Percentiles rank a stretch among this genome's conserved stretches.
Conservation (phyloP, 257 asterid genomes). For the Buddleja alternifolia region DNA sequence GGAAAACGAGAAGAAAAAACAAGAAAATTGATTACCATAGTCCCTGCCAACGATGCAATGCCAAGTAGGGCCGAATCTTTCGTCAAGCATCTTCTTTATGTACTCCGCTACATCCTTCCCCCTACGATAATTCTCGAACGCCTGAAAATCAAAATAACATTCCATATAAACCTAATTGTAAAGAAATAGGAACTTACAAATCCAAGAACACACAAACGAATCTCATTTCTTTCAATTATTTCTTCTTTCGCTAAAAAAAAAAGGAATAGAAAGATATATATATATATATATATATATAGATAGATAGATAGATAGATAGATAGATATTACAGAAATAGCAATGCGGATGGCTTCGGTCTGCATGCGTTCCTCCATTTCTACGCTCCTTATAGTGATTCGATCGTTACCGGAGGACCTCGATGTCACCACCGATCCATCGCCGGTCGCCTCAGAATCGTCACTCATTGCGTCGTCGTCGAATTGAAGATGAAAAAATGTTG, state of each 20-base stretch:
- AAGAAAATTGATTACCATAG: constrained; percentile 60
- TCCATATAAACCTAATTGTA: no score
- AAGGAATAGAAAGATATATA: constrained; percentile 29
- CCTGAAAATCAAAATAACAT: no score
- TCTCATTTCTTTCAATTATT: not conserved
- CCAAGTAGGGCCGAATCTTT: constrained; percentile 96
- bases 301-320: no score
- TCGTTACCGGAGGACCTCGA: no score
- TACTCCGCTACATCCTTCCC: constrained; percentile 98
- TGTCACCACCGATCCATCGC: no score
- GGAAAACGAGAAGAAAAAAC: not conserved
- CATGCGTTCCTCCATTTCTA: constrained; percentile 90
- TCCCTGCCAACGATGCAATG: constrained; percentile 99
- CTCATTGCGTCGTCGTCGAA: no score
- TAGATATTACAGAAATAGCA: constrained; percentile 84
- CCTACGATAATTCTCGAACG: constrained; percentile 80
- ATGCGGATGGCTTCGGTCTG: constrained; percentile 93
- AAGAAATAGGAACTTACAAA: no score
- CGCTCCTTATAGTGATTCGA: constrained; percentile 80
- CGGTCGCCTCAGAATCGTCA: no score
- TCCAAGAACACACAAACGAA: not conserved
- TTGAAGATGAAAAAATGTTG: no score
- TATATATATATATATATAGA: no score
- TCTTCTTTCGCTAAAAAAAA: not conserved
- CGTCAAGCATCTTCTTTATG: constrained; percentile 92